These are phyloP conservation scores for Cyberlindnera euphorbiiphila DNA, from an alignment of 805 yeast species.

Conservation along the genomic window DNA sequence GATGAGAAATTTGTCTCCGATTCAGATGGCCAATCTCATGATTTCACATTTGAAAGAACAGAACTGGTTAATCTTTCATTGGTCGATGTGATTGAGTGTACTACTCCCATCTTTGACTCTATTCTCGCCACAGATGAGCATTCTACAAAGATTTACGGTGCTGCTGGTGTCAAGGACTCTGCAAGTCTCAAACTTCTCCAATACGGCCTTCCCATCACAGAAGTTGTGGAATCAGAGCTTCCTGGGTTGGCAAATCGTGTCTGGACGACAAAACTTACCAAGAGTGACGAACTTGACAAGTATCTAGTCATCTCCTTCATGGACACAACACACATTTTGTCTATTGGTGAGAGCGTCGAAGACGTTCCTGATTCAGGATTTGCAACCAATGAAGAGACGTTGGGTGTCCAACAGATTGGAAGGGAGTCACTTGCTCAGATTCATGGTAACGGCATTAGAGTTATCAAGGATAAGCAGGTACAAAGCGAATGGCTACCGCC, in stretches of 20 bases:
- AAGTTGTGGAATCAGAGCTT: slow-evolving; percentile 69
- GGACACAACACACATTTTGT: slow-evolving; percentile 66
- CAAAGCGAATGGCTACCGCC: slow-evolving; percentile 75
- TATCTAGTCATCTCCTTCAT: slow-evolving; percentile 63
- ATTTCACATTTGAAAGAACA: slow-evolving; percentile 27
- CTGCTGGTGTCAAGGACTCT: slow-evolving; percentile 41
- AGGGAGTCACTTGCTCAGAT: slow-evolving; percentile 62
- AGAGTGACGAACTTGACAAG: slow-evolving; percentile 48
- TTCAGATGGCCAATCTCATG: slow-evolving; percentile 32
- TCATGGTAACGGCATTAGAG: slow-evolving; percentile 65
- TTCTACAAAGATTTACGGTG: slow-evolving; percentile 39
- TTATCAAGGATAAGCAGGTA: slow-evolving; percentile 35
- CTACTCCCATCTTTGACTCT: slow-evolving; percentile 51
- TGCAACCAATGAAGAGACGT: slow-evolving; percentile 51
- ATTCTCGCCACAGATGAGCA: slow-evolving; percentile 30
- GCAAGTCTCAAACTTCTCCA: slow-evolving; percentile 45
- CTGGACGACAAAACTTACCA: slow-evolving; percentile 54
- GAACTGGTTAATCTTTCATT: slow-evolving; percentile 53
- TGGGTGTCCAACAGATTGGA: slow-evolving; percentile 70
- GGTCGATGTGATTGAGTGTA: slow-evolving; percentile 42
- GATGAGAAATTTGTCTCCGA: slow-evolving; percentile 38
- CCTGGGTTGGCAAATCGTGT: slow-evolving; percentile 62
- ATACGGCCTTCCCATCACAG: slow-evolving; percentile 58
- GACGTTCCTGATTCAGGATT: slow-evolving; percentile 68
- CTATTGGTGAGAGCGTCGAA: slow-evolving; percentile 77